Conservation (phyloP, 208 protist genomes). For the Trypanosoma brucei region DNA sequence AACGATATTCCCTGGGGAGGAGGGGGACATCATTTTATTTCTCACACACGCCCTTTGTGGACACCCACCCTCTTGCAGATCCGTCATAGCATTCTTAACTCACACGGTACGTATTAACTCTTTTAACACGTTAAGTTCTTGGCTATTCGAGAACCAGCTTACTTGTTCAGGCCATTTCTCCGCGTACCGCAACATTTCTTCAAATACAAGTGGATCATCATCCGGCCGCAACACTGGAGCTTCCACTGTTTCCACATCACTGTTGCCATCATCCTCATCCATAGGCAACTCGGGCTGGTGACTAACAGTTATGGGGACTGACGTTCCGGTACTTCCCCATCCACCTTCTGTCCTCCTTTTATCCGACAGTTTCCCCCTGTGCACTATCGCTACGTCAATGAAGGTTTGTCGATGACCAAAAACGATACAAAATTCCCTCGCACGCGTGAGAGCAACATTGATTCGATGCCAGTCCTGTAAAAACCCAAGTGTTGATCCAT, state of each 20-base stretch:
- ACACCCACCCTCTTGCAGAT: no score
- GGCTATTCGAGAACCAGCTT: constrained; percentile 3
- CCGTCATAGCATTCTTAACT: no score
- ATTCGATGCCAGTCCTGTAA: constrained; percentile 83
- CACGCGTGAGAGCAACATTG: constrained; percentile 92
- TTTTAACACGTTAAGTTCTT: constrained; percentile 10
- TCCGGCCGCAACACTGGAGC: constrained; percentile 25
- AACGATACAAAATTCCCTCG: constrained; percentile 75
- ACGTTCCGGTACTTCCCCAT: constrained; percentile 1
- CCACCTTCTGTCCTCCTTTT: neutral
- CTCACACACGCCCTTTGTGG: no score
- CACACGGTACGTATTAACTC: neutral
- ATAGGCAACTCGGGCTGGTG: neutral
- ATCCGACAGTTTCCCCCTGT: neutral
- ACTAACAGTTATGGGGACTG: neutral
- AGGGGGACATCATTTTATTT: no score
- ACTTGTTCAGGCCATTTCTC: constrained; percentile 6
- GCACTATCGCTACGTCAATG: constrained; percentile 17
- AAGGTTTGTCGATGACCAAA: constrained; percentile 54
- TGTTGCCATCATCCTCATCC: constrained; percentile 13
- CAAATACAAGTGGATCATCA: constrained; percentile 58
- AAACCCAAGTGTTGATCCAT: constrained; percentile 72
- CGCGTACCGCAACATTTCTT: constrained; percentile 42
- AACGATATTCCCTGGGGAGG: no score
- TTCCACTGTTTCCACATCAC: constrained; percentile 1